Conservation (phyloP, 257 asterid species). For the Solanum raphanifolium region DNA sequence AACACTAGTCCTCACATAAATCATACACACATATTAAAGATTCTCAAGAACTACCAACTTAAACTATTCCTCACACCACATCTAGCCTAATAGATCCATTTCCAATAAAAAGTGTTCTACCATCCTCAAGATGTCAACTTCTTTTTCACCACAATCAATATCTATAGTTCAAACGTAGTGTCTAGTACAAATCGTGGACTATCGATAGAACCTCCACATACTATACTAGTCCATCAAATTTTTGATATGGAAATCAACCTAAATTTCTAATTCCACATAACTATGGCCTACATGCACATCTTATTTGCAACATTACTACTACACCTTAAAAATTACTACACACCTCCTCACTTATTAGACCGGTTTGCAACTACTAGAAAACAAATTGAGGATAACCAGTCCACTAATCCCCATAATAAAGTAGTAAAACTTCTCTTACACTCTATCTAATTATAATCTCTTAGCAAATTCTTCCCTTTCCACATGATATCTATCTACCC, state of each 20-base stretch:
- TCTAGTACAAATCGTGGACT: background rate
- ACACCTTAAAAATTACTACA: background rate
- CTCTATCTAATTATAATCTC: background rate
- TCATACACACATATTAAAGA: background rate
- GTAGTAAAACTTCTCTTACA: background rate
- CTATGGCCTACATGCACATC: too few relatives aligned
- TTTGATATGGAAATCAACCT: too few relatives aligned
- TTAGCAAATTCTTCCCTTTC: background rate
- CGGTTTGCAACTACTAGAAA: background rate
- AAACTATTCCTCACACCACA: background rate
- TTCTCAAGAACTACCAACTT: background rate
- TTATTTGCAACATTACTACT: too few relatives aligned
- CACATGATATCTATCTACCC: background rate
- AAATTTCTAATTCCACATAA: too few relatives aligned
- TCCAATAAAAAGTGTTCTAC: too few relatives aligned
- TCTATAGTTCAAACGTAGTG: background rate
- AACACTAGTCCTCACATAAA: too few relatives aligned
- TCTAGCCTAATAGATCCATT: too few relatives aligned
- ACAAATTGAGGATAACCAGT: background rate
- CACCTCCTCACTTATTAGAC: background rate
- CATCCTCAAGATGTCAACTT: too few relatives aligned
- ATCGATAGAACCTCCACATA: background rate
- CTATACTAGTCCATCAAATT: too few relatives aligned
- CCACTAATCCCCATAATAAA: too few relatives aligned
- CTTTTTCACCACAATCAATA: background rate